Base-by-base conservation (phyloP, 116 monocot genomes). In the Trichopus zeylanicus region DNA sequence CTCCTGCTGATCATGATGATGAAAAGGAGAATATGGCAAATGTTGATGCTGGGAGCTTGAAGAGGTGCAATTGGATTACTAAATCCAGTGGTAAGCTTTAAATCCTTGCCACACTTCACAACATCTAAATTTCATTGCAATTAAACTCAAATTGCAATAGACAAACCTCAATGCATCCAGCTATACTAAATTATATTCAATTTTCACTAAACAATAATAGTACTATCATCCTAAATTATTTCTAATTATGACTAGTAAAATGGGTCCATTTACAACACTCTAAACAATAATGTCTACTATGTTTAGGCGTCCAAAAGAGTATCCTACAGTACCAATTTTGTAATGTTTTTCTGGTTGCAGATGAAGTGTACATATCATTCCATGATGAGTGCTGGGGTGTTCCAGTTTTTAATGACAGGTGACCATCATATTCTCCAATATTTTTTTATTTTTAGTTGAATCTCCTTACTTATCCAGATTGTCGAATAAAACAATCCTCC, bases 371-470 rank as follows among this genome's bases (percentile, higher is more conserved):
- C 38, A 68, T 89, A 51, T 63, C 77, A 5, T 89, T 89, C 65
- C 89, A 89, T 56, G 89, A 89, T 39, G 78, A 89, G 48, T 89
- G 78, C 31, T 85, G 89, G 84, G 89, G 89, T 16, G 84, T 84
- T 10, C 84, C 89, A 2, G 69, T 84, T 54, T 81, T 70, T 53
- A 67, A 76, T 33, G 89, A 89, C 56, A 75, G 61, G 89, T 84
- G 39, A 80, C 59, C 28, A 19, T 10, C 5, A 6, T 33, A 32
- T 33, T 26, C 30, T 8, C 19, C 4, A 6, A 2, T 0, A 5
- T 29, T 21, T 20, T 46, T 22, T 18, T 8, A n/a, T 21, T 20
- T 46, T 22, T 18, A 18, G 25, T 34, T n/a, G n/a, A n/a, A n/a
- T n/a, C n/a, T n/a, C n/a, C n/a, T n/a, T n/a, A n/a, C n/a, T n/a